A percentile compares a stretch with the other conserved stretches of the same genome.
These are phyloP conservation scores for Hypomyces perniciosus DNA, from an alignment of 2,329 filamentous ascomycete genomes.

Conservation along the genomic window DNA sequence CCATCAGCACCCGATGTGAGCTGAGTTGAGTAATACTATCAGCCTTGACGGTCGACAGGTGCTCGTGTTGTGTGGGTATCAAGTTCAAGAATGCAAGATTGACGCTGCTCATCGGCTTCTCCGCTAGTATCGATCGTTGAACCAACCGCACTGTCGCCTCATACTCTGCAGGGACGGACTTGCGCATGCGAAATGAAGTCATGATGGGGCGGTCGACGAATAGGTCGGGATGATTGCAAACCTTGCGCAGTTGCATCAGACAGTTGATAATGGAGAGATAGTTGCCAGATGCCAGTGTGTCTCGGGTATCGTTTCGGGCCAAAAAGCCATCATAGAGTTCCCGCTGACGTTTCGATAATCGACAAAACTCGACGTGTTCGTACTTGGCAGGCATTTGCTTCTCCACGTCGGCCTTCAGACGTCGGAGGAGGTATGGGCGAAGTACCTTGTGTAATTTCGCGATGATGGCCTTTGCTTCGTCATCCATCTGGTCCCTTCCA, in stretches of 20 bases:
- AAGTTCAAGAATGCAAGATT: constrained; percentile 75
- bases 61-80: constrained; percentile 64
- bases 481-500: constrained; percentile 87
- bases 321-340: constrained; percentile 97
- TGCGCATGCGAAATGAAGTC: constrained; percentile 89
- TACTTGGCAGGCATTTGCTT: constrained; percentile 99
- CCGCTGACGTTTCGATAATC: constrained; percentile 88
- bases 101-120: constrained; percentile 57
- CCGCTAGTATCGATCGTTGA: constrained; percentile 56
- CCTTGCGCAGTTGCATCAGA: constrained; percentile 93
- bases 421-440: constrained; percentile 81
- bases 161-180: constrained; percentile 69
- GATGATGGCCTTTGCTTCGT: constrained; percentile 87
- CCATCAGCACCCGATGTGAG: constrained; percentile 62
- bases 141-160: constrained; percentile 66
- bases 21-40: constrained; percentile 59
- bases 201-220: constrained; percentile 96
- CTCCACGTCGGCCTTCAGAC: constrained; percentile 93
- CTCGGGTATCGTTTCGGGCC: constrained; percentile 79
- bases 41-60: constrained; percentile 48
- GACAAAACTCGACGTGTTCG: constrained; percentile 93
- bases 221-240: constrained; percentile 96
- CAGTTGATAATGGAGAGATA: constrained; percentile 98
- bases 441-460: constrained; percentile 90
- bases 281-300: constrained; percentile 85